Base-by-base conservation (phyloP, 2,329 filamentous ascomycete species). In the Parastagonospora nodorum region DNA sequence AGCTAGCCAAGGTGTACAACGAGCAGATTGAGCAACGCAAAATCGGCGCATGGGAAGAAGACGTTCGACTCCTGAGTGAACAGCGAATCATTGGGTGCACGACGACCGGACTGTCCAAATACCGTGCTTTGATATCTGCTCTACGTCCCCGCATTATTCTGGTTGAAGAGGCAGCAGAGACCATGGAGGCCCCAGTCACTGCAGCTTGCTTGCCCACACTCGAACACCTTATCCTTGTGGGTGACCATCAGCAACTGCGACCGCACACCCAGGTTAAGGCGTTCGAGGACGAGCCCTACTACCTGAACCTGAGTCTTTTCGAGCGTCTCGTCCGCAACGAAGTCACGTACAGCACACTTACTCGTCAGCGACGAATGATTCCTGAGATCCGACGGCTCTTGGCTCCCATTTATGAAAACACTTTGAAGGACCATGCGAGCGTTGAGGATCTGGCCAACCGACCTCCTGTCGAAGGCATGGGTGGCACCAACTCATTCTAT, bases 81-180 rank as follows among this genome's bases (percentile, higher is more conserved):
- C 76, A 82, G 5, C 83, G 79, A 48, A 68, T 88, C 24, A 80
- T 88, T 44, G 85, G 85, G 8, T 81, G 87, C 78, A 96, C 91
- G 0, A 92, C 88, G 0, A 95, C 91, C 0, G 90, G 90, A 1
- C 68, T 95, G 8, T 87, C 86, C 71, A 95, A 95, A 61, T 93
- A 94, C 54, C 84, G 90, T 3, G 83, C 82, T 1, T 77, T 93
- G 2, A 77, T 95, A 16, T 79, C 85, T 1, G 83, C 83, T 2
- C 67, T 93, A 4, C 78, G 82, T 27, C 89, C 90, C 0, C 83
- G 79, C 19, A 78, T 90, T 3, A 79, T 93, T 11, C 74, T 95
- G 32, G 86, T 95, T 42, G 88, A 94, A 76, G 88, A 94, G 74
- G 88, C 89, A 0, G 90, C 89, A 0, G 89, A 95, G 67, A 88